phyloP scores from a whole-genome alignment of 768 basidiomycete species.

The Pholiota molesta region DNA sequence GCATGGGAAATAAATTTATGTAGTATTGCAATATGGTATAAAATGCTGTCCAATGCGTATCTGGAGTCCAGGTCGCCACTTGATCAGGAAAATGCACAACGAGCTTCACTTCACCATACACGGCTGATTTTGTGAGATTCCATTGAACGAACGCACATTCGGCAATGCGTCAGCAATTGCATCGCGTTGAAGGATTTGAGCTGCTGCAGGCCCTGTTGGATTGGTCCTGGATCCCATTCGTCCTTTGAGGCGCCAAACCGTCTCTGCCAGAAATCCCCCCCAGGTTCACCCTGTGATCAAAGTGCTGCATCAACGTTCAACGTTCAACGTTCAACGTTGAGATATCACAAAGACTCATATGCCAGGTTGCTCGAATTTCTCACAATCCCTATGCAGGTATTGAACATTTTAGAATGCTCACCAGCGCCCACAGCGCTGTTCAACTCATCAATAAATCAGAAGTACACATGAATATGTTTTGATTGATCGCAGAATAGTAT shows the following conservation, averaged over 20 bases:
- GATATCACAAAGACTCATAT: no score
- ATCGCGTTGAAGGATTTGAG: neutral
- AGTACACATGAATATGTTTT: neutral
- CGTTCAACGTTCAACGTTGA: no score
- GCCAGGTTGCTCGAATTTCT: no score
- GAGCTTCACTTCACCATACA: neutral
- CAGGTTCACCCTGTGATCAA: no score
- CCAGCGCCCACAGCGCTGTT: neutral
- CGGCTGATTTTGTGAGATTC: neutral
- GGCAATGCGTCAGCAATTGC: slow-evolving; percentile 17
- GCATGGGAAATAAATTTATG: no score
- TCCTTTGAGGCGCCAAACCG: neutral
- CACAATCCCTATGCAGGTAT: neutral
- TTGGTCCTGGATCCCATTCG: neutral
- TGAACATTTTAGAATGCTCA: neutral
- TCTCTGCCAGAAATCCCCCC: neutral
- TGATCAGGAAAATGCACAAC: neutral
- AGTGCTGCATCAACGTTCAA: no score
- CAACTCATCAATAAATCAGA: neutral
- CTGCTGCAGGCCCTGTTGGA: neutral
- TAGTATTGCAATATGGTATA: no score
- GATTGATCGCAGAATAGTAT: neutral
- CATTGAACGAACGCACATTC: neutral
- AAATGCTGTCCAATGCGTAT: no score
- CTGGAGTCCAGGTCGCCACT: no score